Evolutionary conservation across 805 yeast genomes (phyloP).

Genomic region (Teunomyces funiuensis): DNA sequence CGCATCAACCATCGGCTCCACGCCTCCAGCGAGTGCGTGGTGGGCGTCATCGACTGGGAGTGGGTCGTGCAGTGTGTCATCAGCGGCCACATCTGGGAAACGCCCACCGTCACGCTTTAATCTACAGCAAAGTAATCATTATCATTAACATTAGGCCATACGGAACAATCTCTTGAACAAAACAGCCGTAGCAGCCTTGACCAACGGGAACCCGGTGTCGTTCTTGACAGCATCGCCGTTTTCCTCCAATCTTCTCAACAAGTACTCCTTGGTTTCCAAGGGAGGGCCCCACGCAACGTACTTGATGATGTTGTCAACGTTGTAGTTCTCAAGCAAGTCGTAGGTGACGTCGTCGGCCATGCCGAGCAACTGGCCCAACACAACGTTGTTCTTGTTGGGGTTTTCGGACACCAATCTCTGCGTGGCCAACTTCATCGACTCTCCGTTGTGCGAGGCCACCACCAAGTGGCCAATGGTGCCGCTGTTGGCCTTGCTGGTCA

Average conservation of each 20-base stretch:
- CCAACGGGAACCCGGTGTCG: constrained; percentile 76
- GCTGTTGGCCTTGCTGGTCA: constrained; percentile 41
- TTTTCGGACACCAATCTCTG: constrained; percentile 41
- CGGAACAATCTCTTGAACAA: constrained; percentile 25
- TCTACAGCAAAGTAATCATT: too few species aligned
- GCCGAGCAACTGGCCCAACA: constrained; percentile 87
- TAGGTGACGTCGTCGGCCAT: constrained; percentile 91
- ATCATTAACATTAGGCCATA: constrained; percentile 9
- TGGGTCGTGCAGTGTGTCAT: constrained; percentile 68
- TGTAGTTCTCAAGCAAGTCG: constrained; percentile 64
- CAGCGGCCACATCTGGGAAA: constrained; percentile 33
- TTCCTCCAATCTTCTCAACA: constrained; percentile 87
- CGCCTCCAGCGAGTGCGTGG: constrained; percentile 8
- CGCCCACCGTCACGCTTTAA: constrained; percentile 13
- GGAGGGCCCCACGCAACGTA: constrained; percentile 99
- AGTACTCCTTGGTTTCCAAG: constrained; percentile 84
- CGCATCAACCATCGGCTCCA: constrained; percentile 1
- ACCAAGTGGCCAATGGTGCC: constrained; percentile 72
- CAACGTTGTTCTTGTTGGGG: constrained; percentile 56
- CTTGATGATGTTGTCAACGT: constrained; percentile 76
- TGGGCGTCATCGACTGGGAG: constrained; percentile 53
- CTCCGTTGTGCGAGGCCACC: constrained; percentile 86
- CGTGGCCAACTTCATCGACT: constrained; percentile 74
- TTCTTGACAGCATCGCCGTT: constrained; percentile 91
- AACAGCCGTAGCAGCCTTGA: constrained; percentile 47